These are phyloP conservation scores for Kalmusia sp. DNA, from an alignment of 2,329 filamentous ascomycete species.

Conservation along the genomic window DNA sequence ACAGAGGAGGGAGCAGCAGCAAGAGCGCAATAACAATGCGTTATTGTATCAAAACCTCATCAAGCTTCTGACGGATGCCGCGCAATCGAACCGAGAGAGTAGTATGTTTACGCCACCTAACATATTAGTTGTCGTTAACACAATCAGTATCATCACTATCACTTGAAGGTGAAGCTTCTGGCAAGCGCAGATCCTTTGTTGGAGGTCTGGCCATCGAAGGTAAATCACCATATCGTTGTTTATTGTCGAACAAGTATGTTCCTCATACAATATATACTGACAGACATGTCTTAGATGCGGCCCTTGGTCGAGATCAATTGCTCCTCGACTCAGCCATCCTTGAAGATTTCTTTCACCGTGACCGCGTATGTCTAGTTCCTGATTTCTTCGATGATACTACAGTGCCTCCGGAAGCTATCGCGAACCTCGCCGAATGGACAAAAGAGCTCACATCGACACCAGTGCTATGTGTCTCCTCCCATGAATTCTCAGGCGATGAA, in stretches of 20 bases:
- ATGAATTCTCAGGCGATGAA: slow-evolving; percentile 2
- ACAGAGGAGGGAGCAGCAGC: background rate
- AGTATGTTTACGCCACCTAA: background rate
- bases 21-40: background rate
- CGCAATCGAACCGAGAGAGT: background rate
- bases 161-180: background rate
- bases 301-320: slow-evolving; percentile 3
- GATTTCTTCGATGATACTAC: background rate
- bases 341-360: slow-evolving; percentile 13
- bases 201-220: background rate
- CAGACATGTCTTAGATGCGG: background rate
- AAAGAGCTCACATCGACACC: background rate
- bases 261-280: too few species aligned
- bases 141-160: background rate
- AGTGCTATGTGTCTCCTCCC: slow-evolving; percentile 6
- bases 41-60: background rate
- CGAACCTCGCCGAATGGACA: slow-evolving; percentile 9
- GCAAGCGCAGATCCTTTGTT: background rate
- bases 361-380: slow-evolving; percentile 7
- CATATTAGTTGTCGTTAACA: background rate
- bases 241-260: too few species aligned
- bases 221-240: background rate
- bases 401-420: background rate
- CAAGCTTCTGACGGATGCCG: slow-evolving; percentile 1
- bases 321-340: slow-evolving; percentile 9